Conservation (phyloP, 176 grass and related monocot species). For the Oropetium thomaeum region DNA sequence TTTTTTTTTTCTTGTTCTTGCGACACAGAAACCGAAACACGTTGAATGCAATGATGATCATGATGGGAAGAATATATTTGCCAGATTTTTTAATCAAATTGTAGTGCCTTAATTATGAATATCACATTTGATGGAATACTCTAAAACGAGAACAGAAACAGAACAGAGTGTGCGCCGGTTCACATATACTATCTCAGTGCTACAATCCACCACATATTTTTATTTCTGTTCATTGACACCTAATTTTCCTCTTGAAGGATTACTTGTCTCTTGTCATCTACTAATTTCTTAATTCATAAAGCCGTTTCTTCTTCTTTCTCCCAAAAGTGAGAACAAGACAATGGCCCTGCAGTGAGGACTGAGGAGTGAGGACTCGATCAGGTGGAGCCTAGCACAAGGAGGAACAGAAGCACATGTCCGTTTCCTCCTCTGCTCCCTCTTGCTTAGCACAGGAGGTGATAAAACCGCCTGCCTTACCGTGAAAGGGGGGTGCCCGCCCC, state of each 20-base stretch:
- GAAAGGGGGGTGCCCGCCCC: neutral
- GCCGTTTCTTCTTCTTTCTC: neutral
- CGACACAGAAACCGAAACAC: no score
- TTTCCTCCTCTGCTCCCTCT: slow-evolving; percentile 20
- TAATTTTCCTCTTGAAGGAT: neutral
- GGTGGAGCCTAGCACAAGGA: neutral
- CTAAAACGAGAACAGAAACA: neutral
- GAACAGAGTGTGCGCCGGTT: neutral
- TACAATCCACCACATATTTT: no score
- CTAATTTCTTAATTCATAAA: neutral
- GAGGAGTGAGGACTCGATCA: neutral
- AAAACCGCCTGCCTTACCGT: neutral
- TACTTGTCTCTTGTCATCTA: neutral
- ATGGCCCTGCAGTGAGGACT: neutral
- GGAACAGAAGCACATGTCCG: slow-evolving; percentile 24
- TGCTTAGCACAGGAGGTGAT: slow-evolving; percentile 31
- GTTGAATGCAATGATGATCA: slow-evolving; percentile 38
- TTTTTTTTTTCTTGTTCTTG: no score
- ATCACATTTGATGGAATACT: neutral
- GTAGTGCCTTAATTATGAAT: neutral
- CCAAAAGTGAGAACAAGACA: neutral
- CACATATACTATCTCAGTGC: neutral
- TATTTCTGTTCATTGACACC: neutral
- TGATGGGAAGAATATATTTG: neutral
- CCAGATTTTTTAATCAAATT: neutral